phyloP scores from a whole-genome alignment of 208 protist species.

The Jaenimonas drosophilae region DNA sequence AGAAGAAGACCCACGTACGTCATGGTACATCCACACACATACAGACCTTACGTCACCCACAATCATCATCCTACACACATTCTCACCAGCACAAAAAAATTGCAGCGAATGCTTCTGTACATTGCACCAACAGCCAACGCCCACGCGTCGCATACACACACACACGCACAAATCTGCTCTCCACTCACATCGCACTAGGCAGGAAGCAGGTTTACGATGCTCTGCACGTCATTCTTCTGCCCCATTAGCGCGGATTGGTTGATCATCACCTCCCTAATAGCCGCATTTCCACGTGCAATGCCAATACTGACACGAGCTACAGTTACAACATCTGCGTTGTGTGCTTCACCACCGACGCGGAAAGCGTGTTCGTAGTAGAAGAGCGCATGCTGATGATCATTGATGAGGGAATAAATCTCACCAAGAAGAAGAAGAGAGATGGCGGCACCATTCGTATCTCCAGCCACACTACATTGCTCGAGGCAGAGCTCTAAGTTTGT shows the following conservation, averaged over 20 bases:
- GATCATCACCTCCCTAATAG: slow-evolving; percentile 52
- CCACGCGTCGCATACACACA: no score
- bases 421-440: slow-evolving; percentile 80
- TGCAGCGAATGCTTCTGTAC: no score
- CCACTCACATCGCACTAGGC: slow-evolving; percentile 6
- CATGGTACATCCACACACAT: no score
- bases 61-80: no score
- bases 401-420: slow-evolving; percentile 75
- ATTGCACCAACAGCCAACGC: no score
- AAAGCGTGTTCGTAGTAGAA: slow-evolving; percentile 89
- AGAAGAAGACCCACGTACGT: no score
- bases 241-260: slow-evolving; percentile 51
- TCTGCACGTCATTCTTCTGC: slow-evolving; percentile 33
- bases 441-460: slow-evolving; percentile 73
- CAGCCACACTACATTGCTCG: slow-evolving; percentile 69
- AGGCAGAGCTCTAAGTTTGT: slow-evolving; percentile 71
- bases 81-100: no score
- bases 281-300: slow-evolving; percentile 54
- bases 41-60: no score
- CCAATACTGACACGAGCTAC: slow-evolving; percentile 76
- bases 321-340: slow-evolving; percentile 52
- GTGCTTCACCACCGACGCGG: slow-evolving; percentile 70
- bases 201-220: slow-evolving; percentile 44
- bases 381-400: slow-evolving; percentile 75
- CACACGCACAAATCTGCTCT: neutral